phyloP scores from a whole-genome alignment of 164 flowering plant genomes.

The Piper longum region DNA sequence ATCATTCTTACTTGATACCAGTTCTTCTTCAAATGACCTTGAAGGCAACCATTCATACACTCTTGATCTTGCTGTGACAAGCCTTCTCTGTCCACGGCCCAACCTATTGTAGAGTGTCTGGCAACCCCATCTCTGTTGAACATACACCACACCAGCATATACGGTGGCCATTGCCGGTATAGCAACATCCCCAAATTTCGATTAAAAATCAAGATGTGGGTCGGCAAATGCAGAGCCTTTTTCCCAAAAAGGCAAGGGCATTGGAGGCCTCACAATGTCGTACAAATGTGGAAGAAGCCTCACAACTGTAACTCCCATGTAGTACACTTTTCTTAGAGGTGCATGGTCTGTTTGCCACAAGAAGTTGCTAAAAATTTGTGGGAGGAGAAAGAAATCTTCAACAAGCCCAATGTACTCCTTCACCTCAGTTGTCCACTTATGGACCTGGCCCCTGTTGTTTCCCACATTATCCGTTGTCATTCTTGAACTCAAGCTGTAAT shows the following conservation, averaged over 20 bases:
- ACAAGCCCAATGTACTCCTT: constrained; percentile 78
- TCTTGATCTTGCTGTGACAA: constrained; percentile 46
- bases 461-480: constrained; percentile 16
- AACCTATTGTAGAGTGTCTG: constrained; percentile 34
- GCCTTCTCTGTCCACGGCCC: constrained; percentile 18
- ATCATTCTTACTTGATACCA: constrained; percentile 33
- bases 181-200: constrained; percentile 60
- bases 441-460: constrained; percentile 6
- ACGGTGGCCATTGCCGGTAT: constrained; percentile 43
- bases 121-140: constrained; percentile 76
- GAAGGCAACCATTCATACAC: constrained; percentile 61
- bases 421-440: constrained; percentile 26
- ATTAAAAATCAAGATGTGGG: constrained; percentile 54
- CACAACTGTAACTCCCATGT: constrained; percentile 53
- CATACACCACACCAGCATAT: constrained; percentile 35
- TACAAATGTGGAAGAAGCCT: constrained; percentile 79
- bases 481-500: constrained; percentile 27
- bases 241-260: constrained; percentile 52
- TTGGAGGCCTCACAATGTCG: constrained; percentile 46
- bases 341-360: constrained; percentile 56
- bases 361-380: constrained; percentile 68
- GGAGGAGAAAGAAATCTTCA: constrained; percentile 78
- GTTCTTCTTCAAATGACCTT: constrained; percentile 55
- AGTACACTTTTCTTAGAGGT: constrained; percentile 61
- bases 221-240: constrained; percentile 66